These are phyloP conservation scores for Leccinum imitatum DNA, from an alignment of 768 basidiomycete species.

Conservation along the genomic window DNA sequence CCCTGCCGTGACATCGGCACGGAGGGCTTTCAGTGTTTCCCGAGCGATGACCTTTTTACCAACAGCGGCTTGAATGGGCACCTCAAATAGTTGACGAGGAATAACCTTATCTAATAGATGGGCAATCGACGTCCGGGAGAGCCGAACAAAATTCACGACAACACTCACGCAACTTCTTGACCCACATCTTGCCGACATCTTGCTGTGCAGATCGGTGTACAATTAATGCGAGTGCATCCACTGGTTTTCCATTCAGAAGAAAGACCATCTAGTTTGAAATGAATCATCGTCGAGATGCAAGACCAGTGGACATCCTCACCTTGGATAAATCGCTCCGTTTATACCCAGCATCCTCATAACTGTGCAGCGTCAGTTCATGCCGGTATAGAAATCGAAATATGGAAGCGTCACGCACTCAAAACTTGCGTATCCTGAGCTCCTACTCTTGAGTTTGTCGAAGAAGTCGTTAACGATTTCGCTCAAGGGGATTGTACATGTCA, in stretches of 20 bases:
- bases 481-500: conserved; percentile 83
- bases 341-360: conserved; percentile 96
- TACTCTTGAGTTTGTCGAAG: conserved; percentile 91
- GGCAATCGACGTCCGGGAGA: neutral
- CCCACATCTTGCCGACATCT: conserved; percentile 77
- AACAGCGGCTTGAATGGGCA: conserved; percentile 92
- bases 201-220: conserved; percentile 82
- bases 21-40: conserved; percentile 81
- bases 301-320: conserved; percentile 40
- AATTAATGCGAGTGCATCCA: conserved; percentile 92
- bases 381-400: neutral
- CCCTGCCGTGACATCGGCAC: conserved; percentile 92
- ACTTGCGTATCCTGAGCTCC: conserved; percentile 88
- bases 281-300: neutral
- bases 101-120: conserved; percentile 80
- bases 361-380: conserved; percentile 32
- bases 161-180: conserved; percentile 85
- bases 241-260: conserved; percentile 81
- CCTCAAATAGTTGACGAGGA: conserved; percentile 89
- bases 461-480: conserved; percentile 94
- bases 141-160: neutral
- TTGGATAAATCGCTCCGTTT: conserved; percentile 77
- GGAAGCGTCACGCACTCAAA: conserved; percentile 65
- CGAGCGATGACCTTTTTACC: conserved; percentile 87
- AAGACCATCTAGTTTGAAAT: conserved; percentile 71